phyloP scores from a whole-genome alignment of 2,329 filamentous ascomycete genomes.

The Cytospora leucostoma region DNA sequence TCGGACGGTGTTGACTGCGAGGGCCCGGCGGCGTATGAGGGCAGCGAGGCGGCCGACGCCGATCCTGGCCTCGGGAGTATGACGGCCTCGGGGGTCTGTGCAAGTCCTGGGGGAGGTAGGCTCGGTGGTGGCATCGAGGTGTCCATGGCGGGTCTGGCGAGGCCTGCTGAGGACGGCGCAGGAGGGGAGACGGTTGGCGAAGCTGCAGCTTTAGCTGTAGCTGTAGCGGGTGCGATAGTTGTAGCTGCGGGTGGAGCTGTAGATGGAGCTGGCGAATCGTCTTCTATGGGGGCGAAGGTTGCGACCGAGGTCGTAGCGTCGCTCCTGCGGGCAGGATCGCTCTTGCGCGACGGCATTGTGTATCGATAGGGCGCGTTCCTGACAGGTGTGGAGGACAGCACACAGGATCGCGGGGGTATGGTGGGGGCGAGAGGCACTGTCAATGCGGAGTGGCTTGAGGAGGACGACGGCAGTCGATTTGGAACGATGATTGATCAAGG shows the following conservation, averaged over 20 bases:
- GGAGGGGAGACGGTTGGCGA: slow-evolving; percentile 26
- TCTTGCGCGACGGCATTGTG: slow-evolving; percentile 59
- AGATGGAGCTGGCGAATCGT: slow-evolving; percentile 33
- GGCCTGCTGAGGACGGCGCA: slow-evolving; percentile 28
- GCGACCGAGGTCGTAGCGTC: slow-evolving; percentile 50
- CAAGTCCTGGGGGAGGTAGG: slow-evolving; percentile 29
- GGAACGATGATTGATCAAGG: too few relatives aligned
- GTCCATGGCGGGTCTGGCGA: slow-evolving; percentile 31
- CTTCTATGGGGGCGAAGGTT: slow-evolving; percentile 48
- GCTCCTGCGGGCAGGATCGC: slow-evolving; percentile 48
- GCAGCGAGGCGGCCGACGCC: slow-evolving; percentile 29
- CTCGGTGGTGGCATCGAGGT: slow-evolving; percentile 29
- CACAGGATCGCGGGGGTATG: not conserved
- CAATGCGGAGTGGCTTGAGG: not conserved
- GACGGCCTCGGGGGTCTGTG: slow-evolving; percentile 24
- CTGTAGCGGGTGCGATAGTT: slow-evolving; percentile 1
- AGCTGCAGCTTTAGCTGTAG: slow-evolving; percentile 28
- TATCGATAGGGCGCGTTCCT: not conserved
- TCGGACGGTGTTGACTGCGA: slow-evolving; percentile 27
- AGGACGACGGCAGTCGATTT: too few relatives aligned
- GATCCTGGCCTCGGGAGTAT: slow-evolving; percentile 33
- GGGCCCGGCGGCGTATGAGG: not conserved
- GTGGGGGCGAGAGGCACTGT: not conserved
- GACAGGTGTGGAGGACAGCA: not conserved
- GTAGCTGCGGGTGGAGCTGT: slow-evolving; percentile 28